phyloP scores from a whole-genome alignment of 2,329 filamentous ascomycete genomes.

The Byssothecium circinans region DNA sequence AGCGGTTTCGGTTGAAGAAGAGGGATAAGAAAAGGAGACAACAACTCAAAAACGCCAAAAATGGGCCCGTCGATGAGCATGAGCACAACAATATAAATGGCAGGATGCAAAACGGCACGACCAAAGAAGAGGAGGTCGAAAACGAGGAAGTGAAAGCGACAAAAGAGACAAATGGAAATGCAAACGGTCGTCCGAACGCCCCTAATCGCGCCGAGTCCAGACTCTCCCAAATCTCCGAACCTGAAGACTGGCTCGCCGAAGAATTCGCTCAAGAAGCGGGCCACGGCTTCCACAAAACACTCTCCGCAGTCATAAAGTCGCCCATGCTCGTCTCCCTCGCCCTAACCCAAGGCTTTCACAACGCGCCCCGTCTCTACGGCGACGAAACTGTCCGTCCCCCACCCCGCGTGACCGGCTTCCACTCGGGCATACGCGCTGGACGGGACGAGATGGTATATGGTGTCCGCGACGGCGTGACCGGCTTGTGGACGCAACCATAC shows the following conservation, averaged over 20 bases:
- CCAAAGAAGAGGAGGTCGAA: background rate
- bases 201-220: constrained; percentile 23
- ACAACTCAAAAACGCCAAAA: constrained; percentile 22
- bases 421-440: constrained; percentile 63
- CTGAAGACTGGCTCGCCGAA: constrained; percentile 35
- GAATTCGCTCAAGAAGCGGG: constrained; percentile 54
- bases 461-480: constrained; percentile 66
- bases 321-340: constrained; percentile 65
- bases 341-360: constrained; percentile 70
- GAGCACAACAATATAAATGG: too few species aligned
- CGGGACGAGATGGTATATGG: constrained; percentile 64
- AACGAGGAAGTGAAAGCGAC: background rate
- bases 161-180: constrained; percentile 6
- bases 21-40: constrained; percentile 32
- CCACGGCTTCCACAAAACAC: constrained; percentile 55
- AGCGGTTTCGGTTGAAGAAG: constrained; percentile 44
- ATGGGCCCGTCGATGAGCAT: constrained; percentile 2
- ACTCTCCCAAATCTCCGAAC: constrained; percentile 36
- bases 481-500: constrained; percentile 62
- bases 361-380: constrained; percentile 69
- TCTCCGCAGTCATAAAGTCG: constrained; percentile 55
- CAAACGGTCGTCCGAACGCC: constrained; percentile 16
- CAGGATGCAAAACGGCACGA: background rate
- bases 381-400: constrained; percentile 69
- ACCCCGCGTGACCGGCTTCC: constrained; percentile 64